Evolutionary conservation across 257 asterid species (phyloP).

Genomic region (Cinchona pubescens): DNA sequence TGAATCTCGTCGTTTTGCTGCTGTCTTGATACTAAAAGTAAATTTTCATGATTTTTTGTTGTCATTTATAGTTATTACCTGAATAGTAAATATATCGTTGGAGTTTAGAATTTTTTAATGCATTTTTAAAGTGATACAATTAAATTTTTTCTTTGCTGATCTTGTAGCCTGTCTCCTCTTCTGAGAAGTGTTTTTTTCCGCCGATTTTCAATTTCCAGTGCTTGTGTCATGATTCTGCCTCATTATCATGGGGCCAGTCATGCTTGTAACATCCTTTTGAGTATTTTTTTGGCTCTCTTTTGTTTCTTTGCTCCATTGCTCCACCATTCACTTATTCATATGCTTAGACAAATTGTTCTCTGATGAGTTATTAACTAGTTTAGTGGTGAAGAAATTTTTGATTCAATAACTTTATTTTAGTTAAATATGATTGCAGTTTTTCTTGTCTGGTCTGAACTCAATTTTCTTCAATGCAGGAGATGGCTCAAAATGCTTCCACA

Average conservation of each 20-base stretch:
- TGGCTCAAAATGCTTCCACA: slow-evolving; percentile 99
- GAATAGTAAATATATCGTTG: neutral
- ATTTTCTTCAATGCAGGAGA: slow-evolving; percentile 58
- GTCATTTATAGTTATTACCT: neutral
- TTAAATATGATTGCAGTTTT: neutral
- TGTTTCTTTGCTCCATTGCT: neutral
- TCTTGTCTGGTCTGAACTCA: slow-evolving; percentile 11
- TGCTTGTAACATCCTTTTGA: neutral
- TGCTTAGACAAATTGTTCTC: neutral
- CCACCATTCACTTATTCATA: neutral
- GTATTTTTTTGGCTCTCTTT: neutral
- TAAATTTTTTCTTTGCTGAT: neutral
- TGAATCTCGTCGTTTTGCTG: slow-evolving; percentile 93
- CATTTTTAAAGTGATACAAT: neutral
- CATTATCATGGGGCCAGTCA: neutral
- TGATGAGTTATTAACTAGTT: neutral
- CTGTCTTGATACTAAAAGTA: slow-evolving; percentile 91
- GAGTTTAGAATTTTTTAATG: neutral
- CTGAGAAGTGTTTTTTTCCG: neutral
- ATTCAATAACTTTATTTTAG: neutral
- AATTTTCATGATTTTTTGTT: slow-evolving; percentile 24
- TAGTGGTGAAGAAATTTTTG: neutral
- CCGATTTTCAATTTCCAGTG: neutral
- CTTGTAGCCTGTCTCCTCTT: neutral
- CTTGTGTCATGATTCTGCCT: neutral